A percentile compares a stretch with the other conserved stretches of the same genome.
phyloP scores from a whole-genome alignment of 768 basidiomycete species.

The Gymnopilus junonius region DNA sequence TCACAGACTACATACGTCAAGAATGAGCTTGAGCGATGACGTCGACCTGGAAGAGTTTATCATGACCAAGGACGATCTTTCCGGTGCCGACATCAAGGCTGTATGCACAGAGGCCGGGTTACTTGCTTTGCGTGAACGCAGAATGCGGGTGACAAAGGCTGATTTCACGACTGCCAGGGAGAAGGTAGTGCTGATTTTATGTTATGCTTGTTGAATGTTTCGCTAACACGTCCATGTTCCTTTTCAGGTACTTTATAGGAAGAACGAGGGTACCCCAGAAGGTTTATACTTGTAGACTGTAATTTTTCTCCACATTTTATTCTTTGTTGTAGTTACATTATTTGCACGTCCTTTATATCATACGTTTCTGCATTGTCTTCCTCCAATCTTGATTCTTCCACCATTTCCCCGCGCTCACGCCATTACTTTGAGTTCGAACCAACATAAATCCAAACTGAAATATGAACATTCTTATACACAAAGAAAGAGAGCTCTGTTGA shows the following conservation, averaged over 20 bases:
- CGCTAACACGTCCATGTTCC: conserved; percentile 7
- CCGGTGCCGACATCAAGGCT: conserved; percentile 98
- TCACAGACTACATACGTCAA: conserved; percentile 83
- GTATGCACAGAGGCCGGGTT: conserved; percentile 99
- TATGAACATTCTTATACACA: too few relatives aligned
- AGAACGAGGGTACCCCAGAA: conserved; percentile 96
- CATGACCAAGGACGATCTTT: conserved; percentile 93
- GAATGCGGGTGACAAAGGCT: conserved; percentile 92
- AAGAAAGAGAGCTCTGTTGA: too few relatives aligned
- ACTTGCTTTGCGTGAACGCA: conserved; percentile 89
- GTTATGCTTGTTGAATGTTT: not conserved
- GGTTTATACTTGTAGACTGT: conserved; percentile 76
- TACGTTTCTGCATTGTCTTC: not conserved
- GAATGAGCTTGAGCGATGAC: conserved; percentile 88
- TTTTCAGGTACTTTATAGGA: conserved; percentile 68
- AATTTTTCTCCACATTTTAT: not conserved
- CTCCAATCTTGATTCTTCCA: not conserved
- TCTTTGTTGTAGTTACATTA: conserved; percentile 12
- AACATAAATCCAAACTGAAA: not conserved
- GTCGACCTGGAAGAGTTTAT: conserved; percentile 97
- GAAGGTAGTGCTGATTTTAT: conserved; percentile 62
- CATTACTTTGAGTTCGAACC: not conserved
- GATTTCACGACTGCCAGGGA: conserved; percentile 93
- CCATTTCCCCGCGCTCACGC: not conserved
- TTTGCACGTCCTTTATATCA: not conserved